Conservation (phyloP, 352 stramenopile species). For the Phytophthora hibernalis region DNA sequence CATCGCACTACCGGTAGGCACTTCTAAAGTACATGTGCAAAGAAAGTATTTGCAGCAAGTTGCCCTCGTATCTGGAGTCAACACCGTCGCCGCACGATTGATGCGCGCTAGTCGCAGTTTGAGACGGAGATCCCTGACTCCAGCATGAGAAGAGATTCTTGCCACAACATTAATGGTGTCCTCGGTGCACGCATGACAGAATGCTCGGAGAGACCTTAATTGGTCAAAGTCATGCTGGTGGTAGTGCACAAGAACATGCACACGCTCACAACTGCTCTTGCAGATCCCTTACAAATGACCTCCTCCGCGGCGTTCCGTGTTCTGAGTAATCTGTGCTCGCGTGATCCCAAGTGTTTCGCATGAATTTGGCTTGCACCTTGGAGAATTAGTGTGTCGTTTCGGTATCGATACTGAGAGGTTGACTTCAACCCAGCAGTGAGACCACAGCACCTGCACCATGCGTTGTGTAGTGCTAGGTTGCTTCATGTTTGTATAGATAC, state of each 20-base stretch:
- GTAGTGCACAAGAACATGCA: not conserved
- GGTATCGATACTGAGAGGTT: too few species aligned
- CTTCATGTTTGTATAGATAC: slow-evolving; percentile 68
- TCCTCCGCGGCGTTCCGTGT: too few species aligned
- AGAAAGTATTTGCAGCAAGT: too few species aligned
- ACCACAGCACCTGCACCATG: not conserved
- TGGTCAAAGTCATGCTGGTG: not conserved
- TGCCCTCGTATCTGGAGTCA: too few species aligned
- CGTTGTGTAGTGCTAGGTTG: slow-evolving; percentile 3
- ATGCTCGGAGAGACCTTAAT: not conserved
- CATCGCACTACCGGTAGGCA: not conserved
- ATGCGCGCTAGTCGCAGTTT: not conserved
- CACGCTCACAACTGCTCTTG: not conserved
- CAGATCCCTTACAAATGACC: not conserved
- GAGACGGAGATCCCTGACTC: not conserved
- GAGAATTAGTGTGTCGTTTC: not conserved
- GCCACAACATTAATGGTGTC: not conserved
- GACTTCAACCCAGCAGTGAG: not conserved
- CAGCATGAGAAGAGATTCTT: not conserved
- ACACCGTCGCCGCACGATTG: not conserved
- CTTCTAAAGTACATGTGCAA: not conserved
- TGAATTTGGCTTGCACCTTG: not conserved
- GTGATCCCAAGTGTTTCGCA: not conserved
- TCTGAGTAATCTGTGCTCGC: not conserved
- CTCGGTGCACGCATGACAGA: not conserved